Evolutionary conservation across 23 red algal genomes (phyloP).

Genomic region (Gracilaria gracilis): DNA sequence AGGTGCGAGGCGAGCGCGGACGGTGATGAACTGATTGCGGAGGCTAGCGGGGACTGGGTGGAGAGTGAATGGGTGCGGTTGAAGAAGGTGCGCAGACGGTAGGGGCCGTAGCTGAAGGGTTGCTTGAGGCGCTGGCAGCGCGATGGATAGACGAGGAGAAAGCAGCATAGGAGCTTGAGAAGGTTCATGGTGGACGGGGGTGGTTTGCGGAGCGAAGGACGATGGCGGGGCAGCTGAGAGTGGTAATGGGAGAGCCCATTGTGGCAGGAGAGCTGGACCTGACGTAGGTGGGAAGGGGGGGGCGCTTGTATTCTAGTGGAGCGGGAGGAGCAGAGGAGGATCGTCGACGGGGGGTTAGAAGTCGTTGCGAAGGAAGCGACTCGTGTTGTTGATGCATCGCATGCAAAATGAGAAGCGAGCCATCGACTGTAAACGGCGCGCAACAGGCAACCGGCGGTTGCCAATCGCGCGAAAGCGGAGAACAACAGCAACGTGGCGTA

Average conservation of each 20-base stretch:
- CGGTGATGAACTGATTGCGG: neutral
- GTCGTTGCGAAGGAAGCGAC: neutral
- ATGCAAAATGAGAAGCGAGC: neutral
- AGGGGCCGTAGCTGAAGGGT: neutral
- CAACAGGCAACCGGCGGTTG: too few species aligned
- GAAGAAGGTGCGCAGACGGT: neutral
- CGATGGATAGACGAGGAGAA: neutral
- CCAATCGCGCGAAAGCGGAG: too few species aligned
- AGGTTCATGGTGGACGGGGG: neutral
- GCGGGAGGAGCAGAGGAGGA: too few species aligned
- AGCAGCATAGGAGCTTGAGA: neutral
- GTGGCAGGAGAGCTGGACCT: too few species aligned
- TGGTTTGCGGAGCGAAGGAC: neutral
- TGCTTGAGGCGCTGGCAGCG: neutral
- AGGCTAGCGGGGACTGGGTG: neutral
- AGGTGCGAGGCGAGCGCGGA: neutral
- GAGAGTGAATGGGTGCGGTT: conserved; percentile 4
- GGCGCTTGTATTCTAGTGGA: too few species aligned
- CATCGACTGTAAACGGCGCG: too few species aligned
- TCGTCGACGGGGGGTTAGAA: neutral
- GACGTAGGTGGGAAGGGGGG: too few species aligned
- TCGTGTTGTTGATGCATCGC: neutral
- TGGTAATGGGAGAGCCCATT: too few species aligned
- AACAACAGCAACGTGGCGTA: too few species aligned
- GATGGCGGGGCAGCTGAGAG: neutral